A percentile compares a stretch with the other conserved stretches of the same genome.
These are phyloP conservation scores for Cercospora sp. DNA, from an alignment of 2,329 filamentous ascomycete species.

Conservation along the genomic window DNA sequence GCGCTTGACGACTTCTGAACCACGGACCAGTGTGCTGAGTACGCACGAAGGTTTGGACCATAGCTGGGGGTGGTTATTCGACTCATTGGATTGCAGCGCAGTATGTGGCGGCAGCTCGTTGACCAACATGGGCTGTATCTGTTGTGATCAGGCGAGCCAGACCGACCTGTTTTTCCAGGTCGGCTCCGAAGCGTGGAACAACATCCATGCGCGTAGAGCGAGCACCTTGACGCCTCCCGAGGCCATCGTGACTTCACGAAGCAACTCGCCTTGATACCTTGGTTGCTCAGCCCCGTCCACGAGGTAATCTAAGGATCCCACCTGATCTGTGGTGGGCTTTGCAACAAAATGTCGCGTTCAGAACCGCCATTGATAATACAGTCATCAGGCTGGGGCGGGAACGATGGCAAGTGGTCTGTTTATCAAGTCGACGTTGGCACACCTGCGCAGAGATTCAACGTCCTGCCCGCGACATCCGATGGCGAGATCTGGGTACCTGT, in stretches of 20 bases:
- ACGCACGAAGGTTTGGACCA: background rate
- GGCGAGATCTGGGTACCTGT: slow-evolving; percentile 17
- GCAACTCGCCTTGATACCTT: background rate
- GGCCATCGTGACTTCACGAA: background rate
- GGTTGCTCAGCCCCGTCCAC: background rate
- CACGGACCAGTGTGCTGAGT: background rate
- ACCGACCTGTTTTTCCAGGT: background rate
- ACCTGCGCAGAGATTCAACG: slow-evolving; percentile 14
- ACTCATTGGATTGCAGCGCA: background rate
- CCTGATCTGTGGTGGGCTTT: background rate
- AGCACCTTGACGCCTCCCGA: background rate
- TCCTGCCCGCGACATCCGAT: slow-evolving; percentile 13
- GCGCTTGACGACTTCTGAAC: background rate
- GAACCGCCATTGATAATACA: background rate
- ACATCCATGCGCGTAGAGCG: background rate
- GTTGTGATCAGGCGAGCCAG: background rate
- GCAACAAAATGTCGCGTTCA: background rate
- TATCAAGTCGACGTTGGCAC: slow-evolving; percentile 17
- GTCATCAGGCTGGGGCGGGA: slow-evolving; percentile 12
- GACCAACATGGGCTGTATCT: background rate
- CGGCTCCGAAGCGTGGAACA: background rate
- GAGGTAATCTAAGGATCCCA: background rate
- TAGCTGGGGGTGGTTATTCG: background rate
- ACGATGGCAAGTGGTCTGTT: slow-evolving; percentile 23
- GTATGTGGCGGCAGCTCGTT: background rate